phyloP scores from a whole-genome alignment of 139 green algal genomes.

The Marvania coccoides region DNA sequence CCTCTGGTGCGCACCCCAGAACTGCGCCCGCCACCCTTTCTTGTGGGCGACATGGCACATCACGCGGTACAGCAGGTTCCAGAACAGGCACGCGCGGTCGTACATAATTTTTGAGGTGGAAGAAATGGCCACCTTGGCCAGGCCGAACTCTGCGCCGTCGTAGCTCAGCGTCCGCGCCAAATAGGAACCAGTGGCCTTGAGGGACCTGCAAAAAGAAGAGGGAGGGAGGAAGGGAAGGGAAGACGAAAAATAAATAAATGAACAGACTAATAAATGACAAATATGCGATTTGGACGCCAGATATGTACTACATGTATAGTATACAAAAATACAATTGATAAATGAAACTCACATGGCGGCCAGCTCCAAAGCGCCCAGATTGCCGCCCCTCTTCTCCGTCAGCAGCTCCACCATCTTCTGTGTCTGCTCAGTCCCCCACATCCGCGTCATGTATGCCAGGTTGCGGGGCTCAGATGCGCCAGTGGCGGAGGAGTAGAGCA shows the following conservation, averaged over 20 bases:
- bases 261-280: too few relatives aligned
- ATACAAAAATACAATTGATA: too few relatives aligned
- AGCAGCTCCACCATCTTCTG: slow-evolving; percentile 46
- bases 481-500: slow-evolving; percentile 81
- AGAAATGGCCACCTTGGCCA: slow-evolving; percentile 47
- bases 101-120: slow-evolving; percentile 64
- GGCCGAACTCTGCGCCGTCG: slow-evolving; percentile 57
- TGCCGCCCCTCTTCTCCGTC: slow-evolving; percentile 31
- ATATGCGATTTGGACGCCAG: too few relatives aligned
- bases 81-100: slow-evolving; percentile 50
- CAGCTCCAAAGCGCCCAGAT: slow-evolving; percentile 68
- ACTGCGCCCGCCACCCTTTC: slow-evolving; percentile 17
- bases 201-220: too few relatives aligned
- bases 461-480: slow-evolving; percentile 52
- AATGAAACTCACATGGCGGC: slow-evolving; percentile 46
- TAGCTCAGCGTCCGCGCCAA: slow-evolving; percentile 67
- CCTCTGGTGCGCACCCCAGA: slow-evolving; percentile 52
- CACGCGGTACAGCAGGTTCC: slow-evolving; percentile 51
- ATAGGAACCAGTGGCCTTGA: slow-evolving; percentile 75
- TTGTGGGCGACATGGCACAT: slow-evolving; percentile 18
- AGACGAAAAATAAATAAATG: too few relatives aligned
- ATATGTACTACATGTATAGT: too few relatives aligned
- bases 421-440: slow-evolving; percentile 38
- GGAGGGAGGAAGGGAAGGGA: too few relatives aligned
- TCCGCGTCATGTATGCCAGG: slow-evolving; percentile 72